phyloP scores from a whole-genome alignment of 129 eudicot species.

The Flaveria linearis region DNA sequence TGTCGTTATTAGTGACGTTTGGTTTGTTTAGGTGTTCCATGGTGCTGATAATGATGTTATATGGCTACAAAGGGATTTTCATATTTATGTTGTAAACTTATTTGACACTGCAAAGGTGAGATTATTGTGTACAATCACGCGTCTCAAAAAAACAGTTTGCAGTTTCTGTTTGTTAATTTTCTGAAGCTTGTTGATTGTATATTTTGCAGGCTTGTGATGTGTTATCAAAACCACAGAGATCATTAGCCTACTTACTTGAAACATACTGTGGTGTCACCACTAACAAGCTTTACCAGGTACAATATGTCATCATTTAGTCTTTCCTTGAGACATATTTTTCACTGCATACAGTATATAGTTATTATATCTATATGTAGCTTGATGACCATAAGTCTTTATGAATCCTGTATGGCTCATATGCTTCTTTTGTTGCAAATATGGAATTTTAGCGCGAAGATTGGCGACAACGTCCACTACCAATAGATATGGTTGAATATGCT shows the following conservation, averaged over 20 bases:
- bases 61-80: slow-evolving; percentile 98
- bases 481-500: slow-evolving; percentile 89
- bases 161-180: slow-evolving; percentile 12
- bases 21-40: slow-evolving; percentile 75
- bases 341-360: not conserved
- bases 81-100: slow-evolving; percentile 79
- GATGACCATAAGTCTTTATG: not conserved
- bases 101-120: slow-evolving; percentile 97
- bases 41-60: slow-evolving; percentile 96
- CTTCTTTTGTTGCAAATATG: slow-evolving; percentile 5
- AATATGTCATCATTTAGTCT: slow-evolving; percentile 3
- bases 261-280: slow-evolving; percentile 76
- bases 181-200: slow-evolving; percentile 2
- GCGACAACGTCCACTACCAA: slow-evolving; percentile 93
- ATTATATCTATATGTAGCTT: not conserved
- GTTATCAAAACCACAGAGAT: slow-evolving; percentile 82
- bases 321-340: not conserved
- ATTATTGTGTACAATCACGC: not conserved
- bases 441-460: slow-evolving; percentile 83
- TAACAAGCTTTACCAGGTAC: slow-evolving; percentile 82
- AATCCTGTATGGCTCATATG: not conserved
- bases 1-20: not conserved
- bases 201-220: slow-evolving; percentile 85
- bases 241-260: slow-evolving; percentile 90
- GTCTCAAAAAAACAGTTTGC: slow-evolving; percentile 1